phyloP scores from a whole-genome alignment of 2,329 filamentous ascomycete species.

The Beauveria bassiana region DNA sequence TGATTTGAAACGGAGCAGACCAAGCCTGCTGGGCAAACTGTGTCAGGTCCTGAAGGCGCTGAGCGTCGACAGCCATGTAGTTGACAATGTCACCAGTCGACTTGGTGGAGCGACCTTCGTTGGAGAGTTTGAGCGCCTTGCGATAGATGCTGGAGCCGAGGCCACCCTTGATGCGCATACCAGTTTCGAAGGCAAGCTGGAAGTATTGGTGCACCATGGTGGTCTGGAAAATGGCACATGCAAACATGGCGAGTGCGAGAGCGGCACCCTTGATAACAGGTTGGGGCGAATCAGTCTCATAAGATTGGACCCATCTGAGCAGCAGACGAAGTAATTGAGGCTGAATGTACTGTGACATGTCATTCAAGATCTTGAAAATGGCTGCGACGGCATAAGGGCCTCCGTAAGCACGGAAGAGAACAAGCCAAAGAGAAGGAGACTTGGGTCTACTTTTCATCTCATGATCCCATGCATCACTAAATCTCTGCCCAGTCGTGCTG shows the following conservation, averaged over 20 bases:
- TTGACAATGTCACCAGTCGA: constrained; percentile 98
- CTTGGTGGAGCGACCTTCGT: constrained; percentile 82
- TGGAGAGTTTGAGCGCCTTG: constrained; percentile 84
- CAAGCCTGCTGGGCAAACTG: constrained; percentile 94
- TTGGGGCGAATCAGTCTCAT: constrained; percentile 56
- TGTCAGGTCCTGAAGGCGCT: constrained; percentile 86
- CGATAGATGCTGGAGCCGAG: constrained; percentile 86
- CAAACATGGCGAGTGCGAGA: constrained; percentile 89
- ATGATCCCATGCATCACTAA: constrained; percentile 68
- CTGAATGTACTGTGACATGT: constrained; percentile 78
- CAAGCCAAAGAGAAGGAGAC: constrained; percentile 67
- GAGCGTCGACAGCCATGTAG: constrained; percentile 97
- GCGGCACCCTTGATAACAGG: constrained; percentile 77
- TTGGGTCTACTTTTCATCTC: constrained; percentile 62
- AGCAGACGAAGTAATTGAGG: constrained; percentile 81
- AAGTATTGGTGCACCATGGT: constrained; percentile 95
- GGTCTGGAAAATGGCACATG: constrained; percentile 78
- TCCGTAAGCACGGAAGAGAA: constrained; percentile 76
- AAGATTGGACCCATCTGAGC: constrained; percentile 79
- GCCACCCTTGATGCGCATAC: constrained; percentile 92
- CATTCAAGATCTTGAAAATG: constrained; percentile 83
- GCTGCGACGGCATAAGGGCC: constrained; percentile 74
- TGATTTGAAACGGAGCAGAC: constrained; percentile 96
- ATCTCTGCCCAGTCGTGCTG: constrained; percentile 58
- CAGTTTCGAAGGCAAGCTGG: constrained; percentile 86